Evolutionary conservation across 148 eudicot genomes (phyloP).

Genomic region (Persicaria tinctoria): DNA sequence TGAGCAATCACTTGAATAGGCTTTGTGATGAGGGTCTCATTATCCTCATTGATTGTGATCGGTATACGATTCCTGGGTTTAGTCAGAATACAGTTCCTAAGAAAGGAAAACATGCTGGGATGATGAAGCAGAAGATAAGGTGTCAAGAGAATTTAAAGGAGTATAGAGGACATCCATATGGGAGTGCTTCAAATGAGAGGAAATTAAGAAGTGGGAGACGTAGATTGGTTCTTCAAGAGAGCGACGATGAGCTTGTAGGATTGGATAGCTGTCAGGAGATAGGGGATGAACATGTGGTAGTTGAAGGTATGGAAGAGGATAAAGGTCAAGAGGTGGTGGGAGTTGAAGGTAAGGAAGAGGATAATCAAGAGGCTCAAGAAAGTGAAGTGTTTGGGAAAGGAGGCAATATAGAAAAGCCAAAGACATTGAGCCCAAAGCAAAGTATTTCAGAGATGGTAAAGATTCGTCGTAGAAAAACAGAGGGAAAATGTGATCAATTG

Average conservation of each 20-base stretch:
- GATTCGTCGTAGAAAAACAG: neutral
- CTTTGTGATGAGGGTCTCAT: conserved; percentile 41
- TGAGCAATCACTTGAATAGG: conserved; percentile 42
- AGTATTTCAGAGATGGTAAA: neutral
- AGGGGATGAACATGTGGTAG: neutral
- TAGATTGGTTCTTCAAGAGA: neutral
- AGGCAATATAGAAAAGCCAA: neutral
- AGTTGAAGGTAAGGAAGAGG: neutral
- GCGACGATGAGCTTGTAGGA: neutral
- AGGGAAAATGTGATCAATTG: neutral
- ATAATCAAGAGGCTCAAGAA: neutral
- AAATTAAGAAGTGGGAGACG: neutral
- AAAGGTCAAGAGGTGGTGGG: neutral
- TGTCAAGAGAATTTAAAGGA: neutral
- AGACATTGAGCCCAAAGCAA: no score
- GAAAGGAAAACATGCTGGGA: neutral
- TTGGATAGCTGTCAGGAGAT: neutral
- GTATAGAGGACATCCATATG: neutral
- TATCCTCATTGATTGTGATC: conserved; percentile 3
- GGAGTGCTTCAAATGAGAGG: neutral
- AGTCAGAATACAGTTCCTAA: neutral
- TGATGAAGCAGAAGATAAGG: neutral
- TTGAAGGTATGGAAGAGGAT: neutral
- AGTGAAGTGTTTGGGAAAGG: neutral
- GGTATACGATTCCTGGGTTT: neutral